Evolutionary conservation across 345 rosid species (phyloP).

Genomic region (Carallia pectinifolia): DNA sequence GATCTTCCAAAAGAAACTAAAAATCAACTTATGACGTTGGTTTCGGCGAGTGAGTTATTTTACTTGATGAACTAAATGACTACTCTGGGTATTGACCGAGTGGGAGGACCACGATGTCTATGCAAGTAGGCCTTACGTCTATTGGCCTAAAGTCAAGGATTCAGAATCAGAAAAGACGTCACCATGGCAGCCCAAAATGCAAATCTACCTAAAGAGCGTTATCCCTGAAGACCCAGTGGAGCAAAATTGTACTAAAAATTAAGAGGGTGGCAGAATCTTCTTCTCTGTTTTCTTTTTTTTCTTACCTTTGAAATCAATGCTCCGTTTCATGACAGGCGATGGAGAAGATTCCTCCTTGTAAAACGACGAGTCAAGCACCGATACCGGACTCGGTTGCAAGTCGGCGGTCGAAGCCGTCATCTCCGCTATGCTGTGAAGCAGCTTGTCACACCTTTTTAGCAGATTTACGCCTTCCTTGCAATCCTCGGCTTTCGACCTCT

Average conservation of each 20-base stretch:
- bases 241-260: background rate
- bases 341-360: constrained; percentile 85
- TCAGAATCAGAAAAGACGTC: constrained; percentile 20
- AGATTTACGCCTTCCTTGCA: constrained; percentile 59
- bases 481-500: constrained; percentile 59
- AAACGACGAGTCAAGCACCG: constrained; percentile 80
- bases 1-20: too few species aligned
- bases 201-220: constrained; percentile 17
- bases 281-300: background rate
- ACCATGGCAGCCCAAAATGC: constrained; percentile 11
- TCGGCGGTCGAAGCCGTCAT: constrained; percentile 51
- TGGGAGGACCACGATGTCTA: constrained; percentile 12
- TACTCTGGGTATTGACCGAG: too few species aligned
- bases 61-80: background rate
- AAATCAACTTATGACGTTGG: too few species aligned
- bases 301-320: constrained; percentile 71
- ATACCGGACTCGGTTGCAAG: constrained; percentile 93
- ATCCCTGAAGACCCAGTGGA: background rate
- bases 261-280: background rate
- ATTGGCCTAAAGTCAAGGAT: constrained; percentile 3
- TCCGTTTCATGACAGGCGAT: constrained; percentile 80
- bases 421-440: constrained; percentile 87
- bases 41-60: too few species aligned
- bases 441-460: constrained; percentile 81
- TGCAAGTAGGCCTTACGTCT: constrained; percentile 15